Evolutionary conservation across 768 basidiomycete genomes (phyloP).

Genomic region (Tricholoma hemisulphureum): DNA sequence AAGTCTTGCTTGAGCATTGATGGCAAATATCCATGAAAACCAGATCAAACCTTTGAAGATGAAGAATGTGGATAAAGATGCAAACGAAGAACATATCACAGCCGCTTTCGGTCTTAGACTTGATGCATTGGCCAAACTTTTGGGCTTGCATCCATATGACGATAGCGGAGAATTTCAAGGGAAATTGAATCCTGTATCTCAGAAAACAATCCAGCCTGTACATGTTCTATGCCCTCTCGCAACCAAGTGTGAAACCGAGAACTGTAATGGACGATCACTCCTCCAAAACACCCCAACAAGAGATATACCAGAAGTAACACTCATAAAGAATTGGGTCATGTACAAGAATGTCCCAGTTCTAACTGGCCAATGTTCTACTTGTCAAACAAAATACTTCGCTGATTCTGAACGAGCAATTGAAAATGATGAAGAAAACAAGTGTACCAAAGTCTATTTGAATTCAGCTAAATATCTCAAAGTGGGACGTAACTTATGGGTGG

Average conservation of each 20-base stretch:
- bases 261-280: constrained; percentile 4
- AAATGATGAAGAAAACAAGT: neutral
- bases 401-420: constrained; percentile 11
- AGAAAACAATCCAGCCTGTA: constrained; percentile 1
- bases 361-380: constrained; percentile 11
- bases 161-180: neutral
- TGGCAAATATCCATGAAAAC: neutral
- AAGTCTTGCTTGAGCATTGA: too few relatives aligned
- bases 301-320: constrained; percentile 14
- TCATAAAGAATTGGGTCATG: constrained; percentile 11
- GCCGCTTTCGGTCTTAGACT: neutral
- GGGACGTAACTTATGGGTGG: too few relatives aligned
- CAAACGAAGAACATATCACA: too few relatives aligned
- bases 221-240: constrained; percentile 10
- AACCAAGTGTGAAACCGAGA: constrained; percentile 6
- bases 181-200: neutral
- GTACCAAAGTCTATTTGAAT: neutral
- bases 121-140: constrained; percentile 18
- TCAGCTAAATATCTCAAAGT: constrained; percentile 5
- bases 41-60: too few relatives aligned
- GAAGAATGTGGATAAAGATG: too few relatives aligned
- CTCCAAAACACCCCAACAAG: neutral
- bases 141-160: constrained; percentile 8
- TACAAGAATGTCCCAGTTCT: constrained; percentile 11
- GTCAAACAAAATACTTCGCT: constrained; percentile 12